Evolutionary conservation across 1,284 basidiomycete genomes (phyloP).

Genomic region (Grifola frondosa): DNA sequence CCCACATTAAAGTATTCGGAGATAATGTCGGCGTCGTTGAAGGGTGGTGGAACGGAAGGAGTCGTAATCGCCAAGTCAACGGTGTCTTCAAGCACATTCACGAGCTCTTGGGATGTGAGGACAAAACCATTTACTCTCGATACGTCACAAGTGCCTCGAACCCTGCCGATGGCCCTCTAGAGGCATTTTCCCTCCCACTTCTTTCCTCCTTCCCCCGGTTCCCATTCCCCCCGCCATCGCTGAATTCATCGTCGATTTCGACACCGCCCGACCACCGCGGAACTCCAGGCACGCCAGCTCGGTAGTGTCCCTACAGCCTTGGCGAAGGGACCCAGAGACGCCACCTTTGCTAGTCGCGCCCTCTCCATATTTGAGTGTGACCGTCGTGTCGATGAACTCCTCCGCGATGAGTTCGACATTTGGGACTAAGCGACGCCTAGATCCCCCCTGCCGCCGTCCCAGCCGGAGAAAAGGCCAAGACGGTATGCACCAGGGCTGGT

Average conservation of each 20-base stretch:
- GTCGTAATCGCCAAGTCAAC: slow-evolving; percentile 22
- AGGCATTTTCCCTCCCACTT: slow-evolving; percentile 28
- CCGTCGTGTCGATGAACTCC: slow-evolving; percentile 7
- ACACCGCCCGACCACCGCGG: slow-evolving; percentile 18
- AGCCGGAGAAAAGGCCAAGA: background rate
- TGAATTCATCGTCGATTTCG: slow-evolving; percentile 31
- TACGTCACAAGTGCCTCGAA: slow-evolving; percentile 34
- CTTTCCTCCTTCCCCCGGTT: slow-evolving; percentile 35
- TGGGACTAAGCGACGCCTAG: background rate
- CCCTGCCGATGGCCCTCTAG: slow-evolving; percentile 41
- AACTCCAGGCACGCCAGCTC: too few relatives aligned
- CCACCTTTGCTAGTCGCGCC: too few relatives aligned
- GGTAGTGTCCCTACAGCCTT: too few relatives aligned
- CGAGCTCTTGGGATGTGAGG: background rate
- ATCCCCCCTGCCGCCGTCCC: background rate
- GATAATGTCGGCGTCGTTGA: slow-evolving; percentile 31
- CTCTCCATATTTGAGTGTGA: too few relatives aligned
- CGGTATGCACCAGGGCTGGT: background rate
- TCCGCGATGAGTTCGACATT: too few relatives aligned
- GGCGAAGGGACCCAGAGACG: too few relatives aligned
- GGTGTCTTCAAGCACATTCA: slow-evolving; percentile 27
- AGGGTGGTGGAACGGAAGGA: slow-evolving; percentile 26
- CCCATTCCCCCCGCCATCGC: slow-evolving; percentile 26
- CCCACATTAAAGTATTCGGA: slow-evolving; percentile 19
- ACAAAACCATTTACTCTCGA: slow-evolving; percentile 3